A percentile compares a stretch with the other conserved stretches of the same genome.
Evolutionary conservation across 345 rosid genomes (phyloP).

Genomic region (Isatis tinctoria): DNA sequence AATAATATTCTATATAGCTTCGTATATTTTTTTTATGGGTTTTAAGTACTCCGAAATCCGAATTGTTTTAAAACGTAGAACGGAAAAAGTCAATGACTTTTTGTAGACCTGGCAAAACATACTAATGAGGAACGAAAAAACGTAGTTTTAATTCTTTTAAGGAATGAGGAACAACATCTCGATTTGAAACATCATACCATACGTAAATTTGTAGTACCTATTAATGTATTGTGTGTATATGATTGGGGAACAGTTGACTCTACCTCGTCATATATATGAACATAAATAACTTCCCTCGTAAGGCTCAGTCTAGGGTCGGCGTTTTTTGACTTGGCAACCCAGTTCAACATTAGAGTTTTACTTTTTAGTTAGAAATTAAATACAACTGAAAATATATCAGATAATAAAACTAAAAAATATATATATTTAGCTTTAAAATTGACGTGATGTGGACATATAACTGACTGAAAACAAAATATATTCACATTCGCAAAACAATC

Average conservation of each 20-base stretch:
- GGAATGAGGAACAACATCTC: neutral
- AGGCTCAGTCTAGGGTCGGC: constrained; percentile 16
- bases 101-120: constrained; percentile 7
- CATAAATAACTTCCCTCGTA: constrained; percentile 17
- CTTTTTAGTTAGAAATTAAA: neutral
- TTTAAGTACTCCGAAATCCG: neutral
- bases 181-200: neutral
- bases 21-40: too few relatives aligned
- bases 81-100: neutral
- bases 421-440: neutral
- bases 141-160: neutral
- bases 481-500: neutral
- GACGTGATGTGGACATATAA: neutral
- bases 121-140: too few relatives aligned
- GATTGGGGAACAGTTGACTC: constrained; percentile 9
- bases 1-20: neutral
- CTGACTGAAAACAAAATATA: neutral
- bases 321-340: constrained; percentile 22
- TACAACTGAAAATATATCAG: neutral
- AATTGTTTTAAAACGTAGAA: neutral
- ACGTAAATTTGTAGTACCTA: constrained; percentile 6
- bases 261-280: neutral
- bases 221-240: neutral
- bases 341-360: neutral
- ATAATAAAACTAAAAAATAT: neutral